Evolutionary conservation across 768 basidiomycete species (phyloP), one percentile per base, ranked within the genome.

Genomic region (Austroboletus eburneus): DNA sequence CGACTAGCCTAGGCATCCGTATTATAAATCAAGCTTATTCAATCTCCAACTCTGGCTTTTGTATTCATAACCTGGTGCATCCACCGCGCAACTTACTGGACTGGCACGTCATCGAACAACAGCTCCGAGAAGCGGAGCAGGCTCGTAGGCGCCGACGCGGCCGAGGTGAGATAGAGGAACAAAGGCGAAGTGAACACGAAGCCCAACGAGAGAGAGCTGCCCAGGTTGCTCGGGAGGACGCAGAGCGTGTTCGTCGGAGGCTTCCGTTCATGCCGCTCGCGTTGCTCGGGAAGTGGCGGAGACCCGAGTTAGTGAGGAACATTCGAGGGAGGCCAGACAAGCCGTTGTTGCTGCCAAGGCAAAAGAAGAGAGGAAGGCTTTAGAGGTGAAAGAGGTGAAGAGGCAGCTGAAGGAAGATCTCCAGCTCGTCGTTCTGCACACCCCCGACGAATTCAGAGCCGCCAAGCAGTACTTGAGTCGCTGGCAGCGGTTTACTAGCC

Each of bases 401-500:
- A 52, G n/a, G n/a, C 38, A 27, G 2, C 34, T 57, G 39, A 61
- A 55, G 30, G 57, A 58, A 21, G 59, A 62, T 2, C 57, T 64
- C 4, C 62, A 57, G 13, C 62, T 62, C 2, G 42, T 57, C 29
- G 45, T 61, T 1, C 54, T 46, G 0, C 62, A 59, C 0, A 39
- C 54, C 22, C 21, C 27, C 0, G 48, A 48, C 21, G 50, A 59
- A 17, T 17, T 56, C 18, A 43, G 41, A 4, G 51, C 46, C 0
- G 51, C 49, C 4, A 63, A 63, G 40, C 51, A n/a, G 9, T 50
- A 49, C 65, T 9, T 69, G 69, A 2, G 30, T 61, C 27, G 55
- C 66, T 3, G 68, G 67, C 6, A 61, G 64, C n/a, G 68, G 69
- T 30, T 70, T 69, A 44, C 69, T 69, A 1, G 68, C 69, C 10